Evolutionary conservation across 805 yeast genomes (phyloP).

Genomic region (Lipomyces sp.): DNA sequence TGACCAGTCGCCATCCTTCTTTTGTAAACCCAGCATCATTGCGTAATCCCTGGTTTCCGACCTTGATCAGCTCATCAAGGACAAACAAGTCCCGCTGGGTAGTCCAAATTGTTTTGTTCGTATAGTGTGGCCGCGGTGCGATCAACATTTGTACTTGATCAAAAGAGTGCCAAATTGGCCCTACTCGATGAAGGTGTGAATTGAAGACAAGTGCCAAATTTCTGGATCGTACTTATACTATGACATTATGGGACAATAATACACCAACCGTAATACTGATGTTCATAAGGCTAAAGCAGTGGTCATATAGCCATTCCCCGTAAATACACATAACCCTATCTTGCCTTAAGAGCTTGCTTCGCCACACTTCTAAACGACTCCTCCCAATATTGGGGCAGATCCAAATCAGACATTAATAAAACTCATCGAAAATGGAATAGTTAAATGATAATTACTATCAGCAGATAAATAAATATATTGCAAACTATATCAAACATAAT

Average conservation of each 20-base stretch:
- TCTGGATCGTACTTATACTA: no score
- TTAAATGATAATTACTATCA: background rate
- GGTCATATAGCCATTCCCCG: no score
- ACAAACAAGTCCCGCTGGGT: constrained; percentile 21
- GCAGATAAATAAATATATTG: background rate
- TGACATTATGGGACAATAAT: no score
- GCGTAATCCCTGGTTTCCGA: constrained; percentile 15
- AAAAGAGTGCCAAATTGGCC: background rate
- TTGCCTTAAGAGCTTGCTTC: no score
- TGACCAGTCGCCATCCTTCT: constrained; percentile 30
- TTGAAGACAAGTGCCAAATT: background rate
- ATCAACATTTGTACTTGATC: background rate
- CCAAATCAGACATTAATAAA: background rate
- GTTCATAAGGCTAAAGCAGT: no score
- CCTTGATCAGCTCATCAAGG: constrained; percentile 16
- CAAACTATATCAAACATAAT: background rate
- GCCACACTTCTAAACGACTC: no score
- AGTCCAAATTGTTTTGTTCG: constrained; percentile 32
- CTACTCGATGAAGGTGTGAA: background rate
- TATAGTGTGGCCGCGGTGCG: constrained; percentile 27
- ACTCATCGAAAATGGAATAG: no score
- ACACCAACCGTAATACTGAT: no score
- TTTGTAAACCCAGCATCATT: constrained; percentile 28
- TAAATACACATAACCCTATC: no score
- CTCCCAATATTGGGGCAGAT: background rate